Evolutionary conservation across 2,329 filamentous ascomycete species (phyloP), one percentile per base, ranked within the genome.

Genomic region (Pestalotiopsis sp.): DNA sequence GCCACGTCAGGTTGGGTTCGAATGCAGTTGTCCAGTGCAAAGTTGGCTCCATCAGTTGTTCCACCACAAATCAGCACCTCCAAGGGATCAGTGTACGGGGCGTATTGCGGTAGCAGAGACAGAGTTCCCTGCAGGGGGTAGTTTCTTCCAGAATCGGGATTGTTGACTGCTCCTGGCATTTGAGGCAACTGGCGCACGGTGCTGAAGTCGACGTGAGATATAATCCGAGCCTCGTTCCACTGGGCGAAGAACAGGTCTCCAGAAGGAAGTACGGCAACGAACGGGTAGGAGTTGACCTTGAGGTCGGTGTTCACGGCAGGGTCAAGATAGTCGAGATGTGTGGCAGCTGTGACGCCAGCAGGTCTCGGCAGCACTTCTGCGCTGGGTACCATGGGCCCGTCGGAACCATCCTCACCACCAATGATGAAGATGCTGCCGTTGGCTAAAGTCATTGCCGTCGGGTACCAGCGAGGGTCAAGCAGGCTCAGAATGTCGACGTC

Each of bases 261-360:
- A 11, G 81, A 80, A 9, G 87, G 87, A 3, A 89, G 75, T 31
- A 89, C 83, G 13, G 79, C 79, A 12, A 87, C 72, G 79, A 85
- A 90, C 0, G 88, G 88, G 70, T 90, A 90, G n/a, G 89, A 78
- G 73, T 89, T 89, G 79, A 86, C 83, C 2, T 87, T 87, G 40
- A 64, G 38, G 12, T 72, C 89, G 84, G 2, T 87, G 89, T 31
- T 84, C 81, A 52, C 45, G 7, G 45, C 6, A 52, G 45, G 45
- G 56, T 83, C 74, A 13, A 90, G 81, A 78, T 85, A 89, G 59
- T 88, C 84, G 72, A 86, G 81, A 72, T 82, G 80, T 11, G 85
- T 72, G 2, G 83, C 78, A 1, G 79, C 76, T 4, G 81, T 81
- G 56, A 73, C 72, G 23, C 72, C 72, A 4, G 81, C 81, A 17